Conservation (phyloP, 2,329 filamentous ascomycete genomes). For the Alternaria brassicicola region DNA sequence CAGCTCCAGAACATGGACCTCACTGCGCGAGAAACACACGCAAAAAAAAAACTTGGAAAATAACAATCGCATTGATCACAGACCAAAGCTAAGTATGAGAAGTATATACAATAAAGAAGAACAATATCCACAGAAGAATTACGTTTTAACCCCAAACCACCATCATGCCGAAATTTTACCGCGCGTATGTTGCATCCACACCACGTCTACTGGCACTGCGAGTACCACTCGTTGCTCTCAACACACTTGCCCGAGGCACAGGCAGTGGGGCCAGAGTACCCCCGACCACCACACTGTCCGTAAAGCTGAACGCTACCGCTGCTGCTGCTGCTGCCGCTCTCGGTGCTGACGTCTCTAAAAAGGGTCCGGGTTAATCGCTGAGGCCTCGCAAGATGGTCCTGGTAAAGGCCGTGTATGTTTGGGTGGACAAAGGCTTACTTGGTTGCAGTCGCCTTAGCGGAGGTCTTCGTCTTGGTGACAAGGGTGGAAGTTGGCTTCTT, state of each 20-base stretch:
- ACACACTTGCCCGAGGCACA: slow-evolving; percentile 49
- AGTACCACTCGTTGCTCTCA: slow-evolving; percentile 51
- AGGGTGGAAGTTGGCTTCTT: neutral
- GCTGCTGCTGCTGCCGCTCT: neutral
- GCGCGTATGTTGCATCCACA: neutral
- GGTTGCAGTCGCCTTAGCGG: slow-evolving; percentile 1
- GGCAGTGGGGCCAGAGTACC: slow-evolving; percentile 46
- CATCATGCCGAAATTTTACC: neutral
- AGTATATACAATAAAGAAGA: too few species aligned
- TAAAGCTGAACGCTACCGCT: slow-evolving; percentile 19
- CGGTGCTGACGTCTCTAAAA: neutral
- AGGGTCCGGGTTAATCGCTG: neutral
- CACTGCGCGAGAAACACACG: too few species aligned
- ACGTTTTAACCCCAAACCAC: neutral
- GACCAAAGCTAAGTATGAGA: too few species aligned
- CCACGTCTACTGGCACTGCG: slow-evolving; percentile 42
- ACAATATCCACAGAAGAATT: neutral
- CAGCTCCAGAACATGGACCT: too few species aligned
- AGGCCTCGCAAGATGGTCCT: neutral
- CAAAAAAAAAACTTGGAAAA: too few species aligned
- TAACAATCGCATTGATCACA: too few species aligned
- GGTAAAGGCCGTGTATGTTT: too few species aligned
- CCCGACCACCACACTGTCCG: slow-evolving; percentile 51
- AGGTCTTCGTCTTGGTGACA: slow-evolving; percentile 1
- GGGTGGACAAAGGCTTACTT: neutral